A percentile compares a stretch with the other conserved stretches of the same genome.
These are phyloP conservation scores for Calocera viscosa DNA, from an alignment of 768 basidiomycete species.

Conservation along the genomic window DNA sequence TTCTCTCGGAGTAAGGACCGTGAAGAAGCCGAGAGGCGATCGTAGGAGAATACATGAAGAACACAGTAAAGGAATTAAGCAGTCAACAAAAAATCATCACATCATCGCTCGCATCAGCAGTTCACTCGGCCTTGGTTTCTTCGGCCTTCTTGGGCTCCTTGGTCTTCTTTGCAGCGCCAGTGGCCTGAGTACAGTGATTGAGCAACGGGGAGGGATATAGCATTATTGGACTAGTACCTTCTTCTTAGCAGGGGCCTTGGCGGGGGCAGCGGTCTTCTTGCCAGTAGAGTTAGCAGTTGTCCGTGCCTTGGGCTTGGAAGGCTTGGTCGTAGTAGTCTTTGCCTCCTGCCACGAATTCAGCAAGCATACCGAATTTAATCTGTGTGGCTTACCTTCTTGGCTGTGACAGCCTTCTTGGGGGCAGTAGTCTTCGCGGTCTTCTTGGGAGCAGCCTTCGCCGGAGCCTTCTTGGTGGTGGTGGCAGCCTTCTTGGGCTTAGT, in stretches of 20 bases:
- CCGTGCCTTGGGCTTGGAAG: slow-evolving; percentile 8
- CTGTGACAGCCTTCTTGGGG: slow-evolving; percentile 21
- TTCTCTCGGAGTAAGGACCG: neutral
- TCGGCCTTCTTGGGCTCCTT: slow-evolving; percentile 13
- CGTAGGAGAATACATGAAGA: neutral
- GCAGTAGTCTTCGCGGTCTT: slow-evolving; percentile 23
- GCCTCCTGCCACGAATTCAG: neutral
- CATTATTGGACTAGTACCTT: neutral
- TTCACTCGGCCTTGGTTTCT: neutral
- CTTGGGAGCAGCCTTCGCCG: slow-evolving; percentile 12
- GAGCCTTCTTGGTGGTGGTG: slow-evolving; percentile 11
- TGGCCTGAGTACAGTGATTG: neutral
- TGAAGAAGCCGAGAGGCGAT: neutral
- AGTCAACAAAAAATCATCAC: neutral
- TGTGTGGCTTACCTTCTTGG: slow-evolving; percentile 22
- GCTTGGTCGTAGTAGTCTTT: slow-evolving; percentile 12
- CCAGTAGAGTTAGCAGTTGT: neutral
- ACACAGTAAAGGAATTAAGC: neutral
- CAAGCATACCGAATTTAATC: neutral
- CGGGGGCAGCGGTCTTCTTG: neutral
- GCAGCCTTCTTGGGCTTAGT: slow-evolving; percentile 7
- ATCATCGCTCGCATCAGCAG: neutral
- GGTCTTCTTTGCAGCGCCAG: slow-evolving; percentile 1
- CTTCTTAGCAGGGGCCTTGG: neutral
- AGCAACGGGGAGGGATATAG: neutral